Evolutionary conservation across 805 yeast genomes (phyloP), one percentile per base, ranked within the genome.

Genomic region (Wickerhamomyces ciferrii): DNA sequence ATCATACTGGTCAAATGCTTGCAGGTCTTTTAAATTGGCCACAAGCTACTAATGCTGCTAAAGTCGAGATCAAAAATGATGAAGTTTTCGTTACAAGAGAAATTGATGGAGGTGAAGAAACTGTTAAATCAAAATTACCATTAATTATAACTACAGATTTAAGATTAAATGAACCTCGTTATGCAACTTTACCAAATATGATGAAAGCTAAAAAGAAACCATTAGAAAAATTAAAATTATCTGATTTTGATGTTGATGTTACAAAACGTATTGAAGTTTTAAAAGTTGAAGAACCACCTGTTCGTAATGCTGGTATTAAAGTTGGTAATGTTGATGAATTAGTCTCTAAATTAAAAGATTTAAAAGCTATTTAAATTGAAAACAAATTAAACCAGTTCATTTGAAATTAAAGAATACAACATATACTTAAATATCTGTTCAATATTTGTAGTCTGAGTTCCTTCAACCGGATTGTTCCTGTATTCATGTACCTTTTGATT

Each of bases 181-280:
- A 89, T 60, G 96, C 96, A n/a, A 81, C 96, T 14, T 75, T 94
- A 62, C 97, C 97, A 50, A 94, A 92, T 66, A 79, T 91, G 72
- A 94, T 94, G 98, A 94, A 94, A 74, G 98, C 98, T 46, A 94
- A 94, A 75, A 91, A 91, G 80, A 91, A 89, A 75, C 96, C 96
- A 4, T 74, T 91, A 63, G 88, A 81, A 74, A 79, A 60, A 65
- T 79, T 66, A 68, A 76, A 70, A 65, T 67, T 83, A 19, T 71
- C 61, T n/a, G 95, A 87, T 56, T 77, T 87, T 49, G 86, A 83
- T n/a, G 75, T 85, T 31, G 86, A 83, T 39, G 61, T 81, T 11
- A 65, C 77, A 29, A 76, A 78, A 34, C 79, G 92, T 58, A 68
- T 91, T 49, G 82, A 87, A 61, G 72, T 82, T 3, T 60, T 87